These are phyloP conservation scores for Kodamaea suecica DNA, from an alignment of 1,139 yeast genomes.

Conservation along the genomic window DNA sequence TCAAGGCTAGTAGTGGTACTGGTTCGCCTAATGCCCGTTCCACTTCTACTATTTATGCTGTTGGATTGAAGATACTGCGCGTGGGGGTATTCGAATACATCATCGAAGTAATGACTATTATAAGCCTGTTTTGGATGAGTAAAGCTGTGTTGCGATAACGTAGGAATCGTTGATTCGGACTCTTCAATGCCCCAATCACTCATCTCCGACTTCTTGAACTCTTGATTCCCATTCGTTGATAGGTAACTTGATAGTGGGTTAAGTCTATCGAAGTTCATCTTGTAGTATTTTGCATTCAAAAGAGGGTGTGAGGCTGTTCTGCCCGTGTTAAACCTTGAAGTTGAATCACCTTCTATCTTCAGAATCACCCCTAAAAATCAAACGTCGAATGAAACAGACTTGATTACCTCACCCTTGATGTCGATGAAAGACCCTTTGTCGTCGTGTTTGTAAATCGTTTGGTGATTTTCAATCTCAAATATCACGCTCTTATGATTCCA, in stretches of 20 bases:
- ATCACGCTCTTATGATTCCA: too few relatives aligned
- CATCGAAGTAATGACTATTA: slow-evolving; percentile 7
- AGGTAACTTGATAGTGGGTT: slow-evolving; percentile 27
- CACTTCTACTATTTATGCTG: slow-evolving; percentile 1
- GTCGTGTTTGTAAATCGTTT: too few relatives aligned
- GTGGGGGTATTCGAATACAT: slow-evolving; percentile 7
- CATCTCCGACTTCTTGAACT: slow-evolving; percentile 16
- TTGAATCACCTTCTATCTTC: too few relatives aligned
- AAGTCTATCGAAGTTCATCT: slow-evolving; percentile 34
- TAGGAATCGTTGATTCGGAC: slow-evolving; percentile 15
- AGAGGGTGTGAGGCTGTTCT: too few relatives aligned
- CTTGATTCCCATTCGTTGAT: slow-evolving; percentile 12
- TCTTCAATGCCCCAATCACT: slow-evolving; percentile 48
- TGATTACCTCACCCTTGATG: too few relatives aligned
- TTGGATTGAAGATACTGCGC: slow-evolving; percentile 4
- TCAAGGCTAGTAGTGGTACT: slow-evolving; percentile 11
- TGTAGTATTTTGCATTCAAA: too few relatives aligned
- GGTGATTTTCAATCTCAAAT: too few relatives aligned
- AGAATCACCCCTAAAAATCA: too few relatives aligned
- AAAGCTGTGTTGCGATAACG: slow-evolving; percentile 15
- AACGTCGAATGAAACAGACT: too few relatives aligned
- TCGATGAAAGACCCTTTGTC: too few relatives aligned
- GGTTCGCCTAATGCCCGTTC: too few relatives aligned
- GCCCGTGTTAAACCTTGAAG: too few relatives aligned
- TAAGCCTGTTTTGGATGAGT: slow-evolving; percentile 7